Evolutionary conservation across 1,284 basidiomycete genomes (phyloP).

Genomic region (Tranzscheliella williamsii): DNA sequence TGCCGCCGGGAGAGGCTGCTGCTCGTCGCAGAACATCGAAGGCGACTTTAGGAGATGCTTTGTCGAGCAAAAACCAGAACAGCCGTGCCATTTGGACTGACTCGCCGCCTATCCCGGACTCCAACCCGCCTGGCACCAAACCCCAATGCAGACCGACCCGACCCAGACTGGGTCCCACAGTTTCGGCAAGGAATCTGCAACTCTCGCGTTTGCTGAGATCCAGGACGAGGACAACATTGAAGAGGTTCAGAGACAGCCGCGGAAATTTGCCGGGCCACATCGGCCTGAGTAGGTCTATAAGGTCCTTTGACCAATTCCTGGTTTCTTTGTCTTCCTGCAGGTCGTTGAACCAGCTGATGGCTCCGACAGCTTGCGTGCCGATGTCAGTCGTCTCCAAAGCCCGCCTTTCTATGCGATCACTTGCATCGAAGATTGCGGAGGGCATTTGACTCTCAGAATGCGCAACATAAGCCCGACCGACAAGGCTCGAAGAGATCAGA

Average conservation of each 20-base stretch:
- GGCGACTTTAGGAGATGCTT: conserved; percentile 10
- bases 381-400: background rate
- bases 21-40: conserved; percentile 33
- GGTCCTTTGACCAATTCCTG: conserved; percentile 19
- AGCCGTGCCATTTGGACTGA: conserved; percentile 36
- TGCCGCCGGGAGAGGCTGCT: conserved; percentile 4
- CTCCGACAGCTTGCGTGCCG: conserved; percentile 61
- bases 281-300: conserved; percentile 42
- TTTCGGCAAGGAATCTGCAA: conserved; percentile 44
- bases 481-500: conserved; percentile 64
- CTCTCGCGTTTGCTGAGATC: conserved; percentile 43
- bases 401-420: conserved; percentile 43
- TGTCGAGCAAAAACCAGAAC: conserved; percentile 42
- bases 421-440: conserved; percentile 52
- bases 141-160: conserved; percentile 51
- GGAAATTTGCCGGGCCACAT: conserved; percentile 52
- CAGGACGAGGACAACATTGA: conserved; percentile 52
- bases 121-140: conserved; percentile 46
- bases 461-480: conserved; percentile 27
- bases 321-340: conserved; percentile 74
- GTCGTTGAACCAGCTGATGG: conserved; percentile 85
- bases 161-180: conserved; percentile 30
- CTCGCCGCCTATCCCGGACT: conserved; percentile 13
- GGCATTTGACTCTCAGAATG: conserved; percentile 59
- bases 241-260: conserved; percentile 47